Conservation (phyloP, 2,329 filamentous ascomycete species). For the Fusarium tanahbumbuense region DNA sequence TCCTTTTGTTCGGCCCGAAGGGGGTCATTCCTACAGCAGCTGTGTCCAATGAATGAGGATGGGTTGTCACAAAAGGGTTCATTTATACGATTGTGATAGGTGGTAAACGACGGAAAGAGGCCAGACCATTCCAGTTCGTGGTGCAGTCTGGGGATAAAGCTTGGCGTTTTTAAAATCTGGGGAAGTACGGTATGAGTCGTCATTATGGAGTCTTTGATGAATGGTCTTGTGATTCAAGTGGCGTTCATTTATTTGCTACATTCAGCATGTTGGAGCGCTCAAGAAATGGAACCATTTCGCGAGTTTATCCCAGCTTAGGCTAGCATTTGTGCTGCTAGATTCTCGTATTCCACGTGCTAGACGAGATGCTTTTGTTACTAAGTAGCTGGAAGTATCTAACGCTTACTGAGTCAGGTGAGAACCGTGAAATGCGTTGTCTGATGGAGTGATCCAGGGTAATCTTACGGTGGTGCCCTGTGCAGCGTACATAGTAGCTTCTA, state of each 20-base stretch:
- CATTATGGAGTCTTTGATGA: not conserved
- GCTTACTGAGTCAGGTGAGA: not conserved
- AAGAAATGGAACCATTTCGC: not conserved
- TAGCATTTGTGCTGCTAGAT: fast-evolving
- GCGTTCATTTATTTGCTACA: not conserved
- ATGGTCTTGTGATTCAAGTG: not conserved
- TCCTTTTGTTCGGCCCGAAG: slow-evolving; percentile 8
- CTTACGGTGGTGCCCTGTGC: not conserved
- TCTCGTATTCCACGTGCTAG: not conserved
- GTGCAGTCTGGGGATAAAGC: not conserved
- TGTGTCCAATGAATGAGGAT: not conserved
- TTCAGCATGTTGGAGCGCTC: no score
- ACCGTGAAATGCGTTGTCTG: not conserved
- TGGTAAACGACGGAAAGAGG: not conserved
- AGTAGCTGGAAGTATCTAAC: not conserved
- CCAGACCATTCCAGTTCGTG: not conserved
- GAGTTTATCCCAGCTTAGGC: not conserved
- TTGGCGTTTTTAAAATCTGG: not conserved
- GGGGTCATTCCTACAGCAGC: not conserved
- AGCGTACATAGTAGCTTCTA: not conserved
- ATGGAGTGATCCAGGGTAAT: not conserved
- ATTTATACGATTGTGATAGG: slow-evolving; percentile 7
- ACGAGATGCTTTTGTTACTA: fast-evolving
- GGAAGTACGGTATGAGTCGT: not conserved
- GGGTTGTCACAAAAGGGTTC: not conserved